Evolutionary conservation across 2,329 filamentous ascomycete genomes (phyloP).

Genomic region (Drechslera avenae): DNA sequence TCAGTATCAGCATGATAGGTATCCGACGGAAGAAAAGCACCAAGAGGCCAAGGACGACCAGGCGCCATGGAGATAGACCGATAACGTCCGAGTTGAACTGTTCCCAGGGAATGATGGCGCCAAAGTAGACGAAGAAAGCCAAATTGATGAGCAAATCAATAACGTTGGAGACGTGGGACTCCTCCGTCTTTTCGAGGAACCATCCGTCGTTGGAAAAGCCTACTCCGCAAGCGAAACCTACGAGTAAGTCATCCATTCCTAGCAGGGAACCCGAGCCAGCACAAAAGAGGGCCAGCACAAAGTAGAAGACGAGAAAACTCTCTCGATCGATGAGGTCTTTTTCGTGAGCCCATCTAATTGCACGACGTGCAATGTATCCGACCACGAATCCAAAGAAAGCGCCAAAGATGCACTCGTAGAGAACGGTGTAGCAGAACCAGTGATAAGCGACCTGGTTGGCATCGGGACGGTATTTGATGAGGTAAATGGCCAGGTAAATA

Average conservation of each 20-base stretch:
- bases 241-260: conserved; percentile 89
- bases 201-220: conserved; percentile 99
- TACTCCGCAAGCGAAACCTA: conserved; percentile 95
- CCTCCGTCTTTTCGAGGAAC: conserved; percentile 98
- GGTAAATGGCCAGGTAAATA: conserved; percentile 87
- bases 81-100: conserved; percentile 76
- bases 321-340: conserved; percentile 89
- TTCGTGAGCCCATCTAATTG: conserved; percentile 85
- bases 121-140: conserved; percentile 97
- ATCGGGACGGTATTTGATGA: conserved; percentile 78
- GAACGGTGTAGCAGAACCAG: conserved; percentile 86
- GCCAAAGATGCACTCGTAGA: conserved; percentile 96
- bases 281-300: conserved; percentile 92
- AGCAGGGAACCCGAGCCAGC: conserved; percentile 90
- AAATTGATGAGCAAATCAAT: conserved; percentile 97
- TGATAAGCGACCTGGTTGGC: conserved; percentile 74
- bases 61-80: conserved; percentile 82
- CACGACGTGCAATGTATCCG: conserved; percentile 87
- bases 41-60: conserved; percentile 91
- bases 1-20: conserved; percentile 88
- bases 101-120: conserved; percentile 95
- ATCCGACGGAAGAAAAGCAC: conserved; percentile 96
- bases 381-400: conserved; percentile 85
- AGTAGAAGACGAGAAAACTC: conserved; percentile 98
- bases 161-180: conserved; percentile 98